phyloP scores from a whole-genome alignment of 1,284 basidiomycete genomes.

The Chalciporus sp. region DNA sequence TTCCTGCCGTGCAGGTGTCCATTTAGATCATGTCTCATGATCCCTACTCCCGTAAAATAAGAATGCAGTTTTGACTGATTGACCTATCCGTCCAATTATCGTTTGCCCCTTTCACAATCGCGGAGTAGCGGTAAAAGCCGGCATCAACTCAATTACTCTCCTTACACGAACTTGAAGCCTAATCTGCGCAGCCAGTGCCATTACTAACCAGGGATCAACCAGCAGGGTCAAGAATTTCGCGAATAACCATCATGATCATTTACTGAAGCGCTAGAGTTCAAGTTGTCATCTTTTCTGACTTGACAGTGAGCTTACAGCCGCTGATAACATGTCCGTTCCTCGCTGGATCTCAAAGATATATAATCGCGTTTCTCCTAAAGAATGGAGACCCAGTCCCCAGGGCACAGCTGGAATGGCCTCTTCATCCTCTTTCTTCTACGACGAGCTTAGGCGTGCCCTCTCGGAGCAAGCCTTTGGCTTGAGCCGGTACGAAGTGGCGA shows the following conservation, averaged over 20 bases:
- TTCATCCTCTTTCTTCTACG: constrained; percentile 44
- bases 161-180: constrained; percentile 10
- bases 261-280: constrained; percentile 12
- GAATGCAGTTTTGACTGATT: constrained; percentile 15
- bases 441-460: constrained; percentile 57
- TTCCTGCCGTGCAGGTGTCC: constrained; percentile 5
- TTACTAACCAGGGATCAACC: constrained; percentile 24
- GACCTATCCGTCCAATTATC: background rate
- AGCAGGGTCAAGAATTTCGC: constrained; percentile 31
- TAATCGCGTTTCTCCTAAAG: constrained; percentile 24
- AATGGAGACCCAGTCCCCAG: constrained; percentile 19
- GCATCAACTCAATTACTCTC: constrained; percentile 4
- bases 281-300: constrained; percentile 5
- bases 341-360: constrained; percentile 35
- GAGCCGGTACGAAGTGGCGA: constrained; percentile 43
- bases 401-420: constrained; percentile 21
- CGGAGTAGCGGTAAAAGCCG: constrained; percentile 26
- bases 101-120: constrained; percentile 9
- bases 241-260: constrained; percentile 24
- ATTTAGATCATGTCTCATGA: constrained; percentile 21
- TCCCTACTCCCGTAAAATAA: constrained; percentile 17
- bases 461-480: constrained; percentile 64
- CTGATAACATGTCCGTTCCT: constrained; percentile 28
- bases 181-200: constrained; percentile 6
- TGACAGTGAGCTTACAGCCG: constrained; percentile 10